Evolutionary conservation across 2,329 filamentous ascomycete genomes (phyloP), one percentile per base, ranked within the genome.

Genomic region (Phialophora verrucosa): DNA sequence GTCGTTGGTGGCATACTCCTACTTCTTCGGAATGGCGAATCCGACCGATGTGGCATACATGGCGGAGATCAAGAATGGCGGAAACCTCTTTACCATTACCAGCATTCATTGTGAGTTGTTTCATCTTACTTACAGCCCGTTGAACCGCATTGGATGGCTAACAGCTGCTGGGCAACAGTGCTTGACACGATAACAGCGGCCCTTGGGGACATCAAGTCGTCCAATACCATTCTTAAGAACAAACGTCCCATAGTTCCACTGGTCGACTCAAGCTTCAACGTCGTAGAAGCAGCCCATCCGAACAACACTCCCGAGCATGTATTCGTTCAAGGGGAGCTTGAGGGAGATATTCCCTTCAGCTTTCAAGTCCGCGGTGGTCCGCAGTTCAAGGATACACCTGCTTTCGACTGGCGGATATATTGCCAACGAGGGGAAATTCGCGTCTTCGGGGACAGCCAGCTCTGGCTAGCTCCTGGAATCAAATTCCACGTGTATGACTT

Each of bases 1-100:
- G 81, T 85, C 44, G 63, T 82, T 12, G 75, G 29, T 29, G 6
- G 11, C n/a, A 20, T 35, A 27, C 42, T 17, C 51, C 2, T n/a
- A 17, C 11, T n/a, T 62, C 29, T 17, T 17, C 10, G 59, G 59
- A 11, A 10, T 62, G 23, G 59, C 49, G 11, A 47, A 17, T n/a
- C 59, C 59, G 1, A 25, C 53, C 6, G 59, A 54, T 27, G 31
- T 55, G 7, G 59, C 59, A 17, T 63, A 63, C 61, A 12, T 58
- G 17, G 27, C n/a, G n/a, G 53, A 63, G 8, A 50, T 57, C 25
- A 23, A 57, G n/a, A 27, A 17, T 6, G 61, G 61, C 29, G 61
- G 61, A 3, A 58, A 50, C 12, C 29, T 58, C 17, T 50, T 63
- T n/a, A 63, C 61, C 8, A 63, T 63, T 25, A 62, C 32, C 11